These are phyloP conservation scores for Rhodamnia rubescens DNA, from an alignment of 345 rosid species.

Conservation along the genomic window DNA sequence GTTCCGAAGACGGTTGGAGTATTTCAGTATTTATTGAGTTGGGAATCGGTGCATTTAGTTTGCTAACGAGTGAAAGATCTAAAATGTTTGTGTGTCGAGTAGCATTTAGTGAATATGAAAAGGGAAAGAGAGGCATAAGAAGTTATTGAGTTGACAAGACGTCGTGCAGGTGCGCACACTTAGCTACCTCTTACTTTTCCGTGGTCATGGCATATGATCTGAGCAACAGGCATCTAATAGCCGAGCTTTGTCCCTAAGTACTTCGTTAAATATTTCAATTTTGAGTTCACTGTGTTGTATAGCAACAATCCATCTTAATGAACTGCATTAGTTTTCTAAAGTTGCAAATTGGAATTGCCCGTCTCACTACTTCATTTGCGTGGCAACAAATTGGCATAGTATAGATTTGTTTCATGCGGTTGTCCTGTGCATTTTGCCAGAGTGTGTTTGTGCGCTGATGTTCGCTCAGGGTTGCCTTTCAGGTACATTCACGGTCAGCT, in stretches of 20 bases:
- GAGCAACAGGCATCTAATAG: background rate
- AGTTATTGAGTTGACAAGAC: background rate
- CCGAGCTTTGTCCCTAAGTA: background rate
- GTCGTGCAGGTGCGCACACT: background rate
- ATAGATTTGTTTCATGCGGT: background rate
- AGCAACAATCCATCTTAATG: background rate
- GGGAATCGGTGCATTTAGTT: background rate
- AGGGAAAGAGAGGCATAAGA: background rate
- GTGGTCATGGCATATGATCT: background rate
- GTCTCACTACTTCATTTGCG: background rate
- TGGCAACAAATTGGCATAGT: background rate
- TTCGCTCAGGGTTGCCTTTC: background rate
- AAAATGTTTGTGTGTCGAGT: background rate
- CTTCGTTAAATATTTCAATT: background rate
- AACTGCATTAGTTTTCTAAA: background rate
- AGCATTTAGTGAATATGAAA: background rate
- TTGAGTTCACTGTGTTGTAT: background rate
- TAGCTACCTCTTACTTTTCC: background rate
- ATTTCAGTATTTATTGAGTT: background rate
- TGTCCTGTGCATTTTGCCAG: background rate
- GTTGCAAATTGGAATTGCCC: background rate
- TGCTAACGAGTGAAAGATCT: background rate
- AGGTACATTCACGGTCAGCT: slow-evolving; percentile 85
- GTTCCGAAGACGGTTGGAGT: background rate
- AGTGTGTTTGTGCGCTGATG: background rate